Evolutionary conservation across 371 early-diverging fungal genomes (phyloP), one percentile per base, ranked within the genome.

Genomic region (Rhizopus microsporus): DNA sequence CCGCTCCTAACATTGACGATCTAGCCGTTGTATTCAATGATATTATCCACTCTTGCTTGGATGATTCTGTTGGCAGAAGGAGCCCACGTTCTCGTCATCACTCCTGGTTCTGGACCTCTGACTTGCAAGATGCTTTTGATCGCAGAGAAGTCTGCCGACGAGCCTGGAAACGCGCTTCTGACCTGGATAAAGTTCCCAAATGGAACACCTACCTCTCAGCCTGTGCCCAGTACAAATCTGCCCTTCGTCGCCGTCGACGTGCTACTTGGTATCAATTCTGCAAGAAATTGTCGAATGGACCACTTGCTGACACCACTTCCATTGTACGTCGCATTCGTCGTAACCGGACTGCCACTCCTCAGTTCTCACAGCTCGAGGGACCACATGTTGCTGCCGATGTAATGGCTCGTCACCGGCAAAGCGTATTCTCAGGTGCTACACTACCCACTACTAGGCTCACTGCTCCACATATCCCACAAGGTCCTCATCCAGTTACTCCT

Each of bases 361-460:
- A 9, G 23, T 51, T 51, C 16, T 45, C 46, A 1, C 62, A 62
- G 29, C 56, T 33, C 1, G 56, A 62, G 5, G 62, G 62, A 3
- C 56, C 62, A 9, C 15, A 17, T 12, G 44, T 23, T 44, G 62
- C 62, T 4, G 56, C 52, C 12, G 16, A 34, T 38, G 15, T 23
- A 2, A 57, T 62, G 59, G 58, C 45, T 13, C 6, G 7, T 3
- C 67, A 61, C 30, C 37, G 57, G 10, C 5, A 17, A 30, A 29
- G 2, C 3, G 56, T 56, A 4, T 55, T 52, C 35, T 49, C 57
- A 29, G 57, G 57, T 31, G 5, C 12, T 8, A 17, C 33, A 3
- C 15, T 56, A 6, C 49, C 56, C 0, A 17, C 35, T 0, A 6
- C 15, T 7, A 30, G 54, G 1, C 45, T 30, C 8, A 8, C 39